These are phyloP conservation scores for Zalaria sp. DNA, from an alignment of 2,329 filamentous ascomycete species.

Conservation along the genomic window DNA sequence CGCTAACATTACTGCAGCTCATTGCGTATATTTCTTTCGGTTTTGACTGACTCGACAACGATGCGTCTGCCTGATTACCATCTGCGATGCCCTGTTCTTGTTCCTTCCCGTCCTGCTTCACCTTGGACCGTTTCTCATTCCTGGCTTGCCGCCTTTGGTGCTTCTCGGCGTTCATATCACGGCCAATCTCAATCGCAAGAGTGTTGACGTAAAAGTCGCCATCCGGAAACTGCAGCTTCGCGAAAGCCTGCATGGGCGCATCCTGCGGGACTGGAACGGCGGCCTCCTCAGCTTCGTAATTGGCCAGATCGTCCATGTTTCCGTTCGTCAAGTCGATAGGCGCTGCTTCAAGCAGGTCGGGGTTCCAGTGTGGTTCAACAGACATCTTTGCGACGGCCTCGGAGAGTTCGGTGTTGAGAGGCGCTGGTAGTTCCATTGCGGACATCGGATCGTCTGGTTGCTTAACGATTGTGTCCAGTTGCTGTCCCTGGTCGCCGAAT, in stretches of 20 bases:
- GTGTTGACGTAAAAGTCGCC: slow-evolving; percentile 70
- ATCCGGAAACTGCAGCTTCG: slow-evolving; percentile 58
- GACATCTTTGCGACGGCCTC: background rate
- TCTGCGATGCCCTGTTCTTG: background rate
- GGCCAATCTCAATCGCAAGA: slow-evolving; percentile 56
- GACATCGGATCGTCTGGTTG: background rate
- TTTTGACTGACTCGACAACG: slow-evolving; percentile 1
- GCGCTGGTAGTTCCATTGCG: background rate
- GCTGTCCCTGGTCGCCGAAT: background rate
- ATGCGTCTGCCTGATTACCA: slow-evolving; percentile 1
- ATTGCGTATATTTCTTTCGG: slow-evolving; percentile 1
- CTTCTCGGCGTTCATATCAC: slow-evolving; percentile 46
- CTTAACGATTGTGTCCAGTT: background rate
- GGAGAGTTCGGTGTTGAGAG: slow-evolving; percentile 1
- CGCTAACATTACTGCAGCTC: slow-evolving; percentile 12
- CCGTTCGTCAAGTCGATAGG: slow-evolving; percentile 1
- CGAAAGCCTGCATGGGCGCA: slow-evolving; percentile 40
- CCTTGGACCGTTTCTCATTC: slow-evolving; percentile 5
- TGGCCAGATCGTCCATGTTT: slow-evolving; percentile 4
- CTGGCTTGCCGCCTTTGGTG: slow-evolving; percentile 5
- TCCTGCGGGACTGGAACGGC: slow-evolving; percentile 4
- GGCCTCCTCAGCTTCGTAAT: slow-evolving; percentile 7
- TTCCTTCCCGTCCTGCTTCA: slow-evolving; percentile 9
- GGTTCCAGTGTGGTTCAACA: background rate
- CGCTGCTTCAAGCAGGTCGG: background rate